Percentiles rank a stretch among this genome's conserved stretches.
These are phyloP conservation scores for Penicillium macrosclerotiorum DNA, from an alignment of 495 filamentous ascomycete genomes.

Conservation along the genomic window DNA sequence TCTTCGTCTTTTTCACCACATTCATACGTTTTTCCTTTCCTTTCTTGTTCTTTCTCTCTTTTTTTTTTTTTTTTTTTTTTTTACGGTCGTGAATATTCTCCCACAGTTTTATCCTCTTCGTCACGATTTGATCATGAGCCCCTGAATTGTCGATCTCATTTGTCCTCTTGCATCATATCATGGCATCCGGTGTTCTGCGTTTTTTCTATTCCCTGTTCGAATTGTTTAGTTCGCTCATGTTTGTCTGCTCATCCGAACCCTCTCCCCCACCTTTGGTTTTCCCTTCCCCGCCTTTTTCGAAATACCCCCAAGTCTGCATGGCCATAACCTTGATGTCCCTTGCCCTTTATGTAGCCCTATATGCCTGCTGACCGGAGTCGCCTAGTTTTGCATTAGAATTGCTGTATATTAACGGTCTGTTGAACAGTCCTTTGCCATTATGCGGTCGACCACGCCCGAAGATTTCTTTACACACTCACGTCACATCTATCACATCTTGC, in stretches of 20 bases:
- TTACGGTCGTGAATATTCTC: constrained; percentile 7
- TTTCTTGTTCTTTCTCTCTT: neutral
- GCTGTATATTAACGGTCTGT: constrained; percentile 35
- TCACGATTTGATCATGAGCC: constrained; percentile 18
- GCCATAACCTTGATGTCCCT: constrained; percentile 12
- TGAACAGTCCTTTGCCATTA: neutral
- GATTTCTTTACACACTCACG: neutral
- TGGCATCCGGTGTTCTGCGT: constrained; percentile 26
- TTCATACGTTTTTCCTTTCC: constrained; percentile 2
- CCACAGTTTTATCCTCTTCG: constrained; percentile 6
- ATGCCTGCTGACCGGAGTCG: constrained; percentile 12
- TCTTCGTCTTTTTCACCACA: neutral
- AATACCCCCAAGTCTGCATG: constrained; percentile 24
- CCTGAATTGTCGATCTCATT: constrained; percentile 14
- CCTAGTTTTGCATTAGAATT: constrained; percentile 31
- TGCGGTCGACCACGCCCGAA: neutral
- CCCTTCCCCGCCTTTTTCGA: constrained; percentile 6
- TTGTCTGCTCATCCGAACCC: constrained; percentile 1
- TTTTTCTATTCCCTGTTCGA: constrained; percentile 3
- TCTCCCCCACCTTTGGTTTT: neutral
- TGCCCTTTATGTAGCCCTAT: constrained; percentile 21
- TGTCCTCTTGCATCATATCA: constrained; percentile 28
- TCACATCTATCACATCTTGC: too few relatives aligned
- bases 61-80: constrained; percentile 4
- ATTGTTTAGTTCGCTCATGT: constrained; percentile 8